Percentiles rank a stretch among this genome's conserved stretches.
Conservation (phyloP, 345 rosid genomes). For the Firmiana major region DNA sequence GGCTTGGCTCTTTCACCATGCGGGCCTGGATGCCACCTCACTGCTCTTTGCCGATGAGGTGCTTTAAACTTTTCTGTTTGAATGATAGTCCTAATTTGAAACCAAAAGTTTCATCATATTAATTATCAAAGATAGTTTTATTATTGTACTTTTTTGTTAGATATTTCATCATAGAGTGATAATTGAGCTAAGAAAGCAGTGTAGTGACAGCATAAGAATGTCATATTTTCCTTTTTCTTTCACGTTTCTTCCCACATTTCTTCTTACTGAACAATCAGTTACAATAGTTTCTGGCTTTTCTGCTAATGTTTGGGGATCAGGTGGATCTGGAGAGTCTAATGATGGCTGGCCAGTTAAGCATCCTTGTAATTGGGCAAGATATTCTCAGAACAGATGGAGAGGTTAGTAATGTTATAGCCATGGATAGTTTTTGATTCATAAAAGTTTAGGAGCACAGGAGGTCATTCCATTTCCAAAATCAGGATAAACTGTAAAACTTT, state of each 20-base stretch:
- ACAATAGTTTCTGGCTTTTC: not conserved
- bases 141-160: too few relatives aligned
- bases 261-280: not conserved
- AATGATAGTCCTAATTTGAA: not conserved
- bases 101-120: not conserved
- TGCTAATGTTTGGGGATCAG: slow-evolving; percentile 23
- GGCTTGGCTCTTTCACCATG: slow-evolving; percentile 63
- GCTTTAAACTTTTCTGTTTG: not conserved
- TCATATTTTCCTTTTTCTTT: too few relatives aligned
- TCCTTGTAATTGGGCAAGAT: slow-evolving; percentile 58
- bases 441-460: too few relatives aligned
- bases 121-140: too few relatives aligned
- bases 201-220: too few relatives aligned
- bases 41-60: slow-evolving; percentile 72
- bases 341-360: slow-evolving; percentile 46
- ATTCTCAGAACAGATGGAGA: slow-evolving; percentile 38
- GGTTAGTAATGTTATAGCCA: slow-evolving; percentile 35
- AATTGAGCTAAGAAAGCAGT: too few relatives aligned
- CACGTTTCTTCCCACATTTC: not conserved
- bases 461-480: too few relatives aligned
- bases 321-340: slow-evolving; percentile 61
- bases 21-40: slow-evolving; percentile 49
- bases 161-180: too few relatives aligned
- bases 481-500: too few relatives aligned
- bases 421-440: too few relatives aligned